phyloP scores from a whole-genome alignment of 306 rosid species.

The Neltuma alba region DNA sequence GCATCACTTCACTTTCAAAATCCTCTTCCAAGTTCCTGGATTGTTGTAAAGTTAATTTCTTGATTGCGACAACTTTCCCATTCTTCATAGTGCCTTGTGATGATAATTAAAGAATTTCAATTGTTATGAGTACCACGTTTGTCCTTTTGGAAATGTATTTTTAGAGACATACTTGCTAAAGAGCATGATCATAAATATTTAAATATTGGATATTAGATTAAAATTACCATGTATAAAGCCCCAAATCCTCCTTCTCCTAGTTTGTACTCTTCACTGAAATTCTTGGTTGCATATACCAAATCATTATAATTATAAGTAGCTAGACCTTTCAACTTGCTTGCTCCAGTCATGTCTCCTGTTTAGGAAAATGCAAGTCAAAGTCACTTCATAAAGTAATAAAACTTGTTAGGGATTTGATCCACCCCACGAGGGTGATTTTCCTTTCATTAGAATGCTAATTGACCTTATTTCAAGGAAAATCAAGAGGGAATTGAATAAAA shows the following conservation, averaged over 20 bases:
- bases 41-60: neutral
- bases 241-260: constrained; percentile 58
- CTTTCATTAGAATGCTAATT: too few relatives aligned
- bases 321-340: constrained; percentile 48
- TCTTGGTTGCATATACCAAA: constrained; percentile 41
- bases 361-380: neutral
- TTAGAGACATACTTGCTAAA: neutral
- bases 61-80: neutral
- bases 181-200: neutral
- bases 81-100: neutral
- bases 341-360: constrained; percentile 46
- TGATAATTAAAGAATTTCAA: neutral
- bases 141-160: too few relatives aligned
- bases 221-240: constrained; percentile 43
- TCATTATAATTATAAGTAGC: constrained; percentile 40
- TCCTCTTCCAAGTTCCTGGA: neutral
- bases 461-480: too few relatives aligned
- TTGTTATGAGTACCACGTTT: neutral
- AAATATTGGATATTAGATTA: neutral
- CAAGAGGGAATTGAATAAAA: too few relatives aligned
- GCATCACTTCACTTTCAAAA: neutral
- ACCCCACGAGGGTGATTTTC: too few relatives aligned
- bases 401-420: neutral
- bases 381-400: neutral
- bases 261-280: constrained; percentile 40